Evolutionary conservation across 352 stramenopile genomes (phyloP), one percentile per base, ranked within the genome.

Genomic region (Globisporangium lucens): DNA sequence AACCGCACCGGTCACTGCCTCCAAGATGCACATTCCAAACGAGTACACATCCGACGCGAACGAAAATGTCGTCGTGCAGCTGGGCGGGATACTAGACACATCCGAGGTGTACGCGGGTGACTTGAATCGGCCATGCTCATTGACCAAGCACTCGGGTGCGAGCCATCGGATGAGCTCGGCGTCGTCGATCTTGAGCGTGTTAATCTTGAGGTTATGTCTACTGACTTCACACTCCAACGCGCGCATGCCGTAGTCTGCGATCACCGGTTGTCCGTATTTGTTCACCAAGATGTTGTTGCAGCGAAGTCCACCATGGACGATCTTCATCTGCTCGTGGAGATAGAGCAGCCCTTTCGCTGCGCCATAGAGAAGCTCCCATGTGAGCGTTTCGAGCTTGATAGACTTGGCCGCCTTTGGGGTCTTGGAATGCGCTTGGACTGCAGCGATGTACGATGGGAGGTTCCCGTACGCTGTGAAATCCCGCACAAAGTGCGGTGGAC

Each of bases 11-110:
- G 83, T 89, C 30, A 91, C 65, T 1, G 81, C 76, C 47, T 94
- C 83, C 7, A 90, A n/a, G 29, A 92, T 89, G 49, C 79, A 90
- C 83, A 94, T 90, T n/a, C 85, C 85, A 43, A 92, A 85, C 13
- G 82, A 79, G 65, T 89, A 94, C 46, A 92, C 75, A 59, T 94
- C 83, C 0, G 75, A 79, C 2, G 75, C 72, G 27, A 85, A 87
- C 0, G 77, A 78, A 15, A 69, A 59, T 13, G 61, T 77, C 1
- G 76, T 64, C 0, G 70, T 49, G 38, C 24, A 78, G 9, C 65
- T 64, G 24, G 46, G 9, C 10, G 61, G 17, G 20, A 36, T 41
- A 27, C 58, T 77, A 30, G 66, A 68, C 0, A 38, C 53, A 4
- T 79, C 69, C 7, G 71, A 71, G 1, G 77, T 51, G 27, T 69